Evolutionary conservation across 805 yeast species (phyloP).

Genomic region (Debaryomyces prosopidis): DNA sequence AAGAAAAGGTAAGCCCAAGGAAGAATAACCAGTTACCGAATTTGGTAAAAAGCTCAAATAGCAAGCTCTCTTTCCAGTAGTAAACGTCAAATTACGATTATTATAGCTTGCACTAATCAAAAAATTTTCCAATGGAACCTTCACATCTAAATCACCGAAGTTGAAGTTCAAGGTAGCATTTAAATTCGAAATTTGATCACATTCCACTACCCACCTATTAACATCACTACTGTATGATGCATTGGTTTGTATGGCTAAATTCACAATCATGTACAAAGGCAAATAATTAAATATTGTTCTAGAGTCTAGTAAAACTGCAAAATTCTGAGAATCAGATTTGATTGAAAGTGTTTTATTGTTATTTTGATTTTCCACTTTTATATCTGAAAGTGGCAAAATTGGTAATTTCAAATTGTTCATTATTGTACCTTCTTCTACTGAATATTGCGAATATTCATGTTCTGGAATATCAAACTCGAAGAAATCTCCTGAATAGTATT

Average conservation of each 20-base stretch:
- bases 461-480: slow-evolving; percentile 48
- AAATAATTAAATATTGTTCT: slow-evolving; percentile 49
- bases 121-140: slow-evolving; percentile 51
- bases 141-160: slow-evolving; percentile 52
- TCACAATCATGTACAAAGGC: slow-evolving; percentile 57
- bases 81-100: slow-evolving; percentile 44
- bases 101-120: slow-evolving; percentile 38
- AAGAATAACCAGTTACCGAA: slow-evolving; percentile 45
- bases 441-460: slow-evolving; percentile 47
- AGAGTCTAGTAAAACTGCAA: slow-evolving; percentile 63
- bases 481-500: slow-evolving; percentile 46
- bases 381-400: slow-evolving; percentile 25
- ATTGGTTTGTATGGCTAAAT: slow-evolving; percentile 66
- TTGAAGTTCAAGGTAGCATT: slow-evolving; percentile 54
- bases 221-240: slow-evolving; percentile 55
- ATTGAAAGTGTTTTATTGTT: slow-evolving; percentile 39
- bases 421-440: slow-evolving; percentile 10
- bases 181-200: slow-evolving; percentile 46
- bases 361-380: slow-evolving; percentile 23
- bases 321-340: slow-evolving; percentile 23
- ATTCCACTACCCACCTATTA: slow-evolving; percentile 62
- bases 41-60: slow-evolving; percentile 52
- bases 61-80: slow-evolving; percentile 61
- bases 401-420: slow-evolving; percentile 26
- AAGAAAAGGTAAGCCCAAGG: slow-evolving; percentile 62